Evolutionary conservation across 352 stramenopile genomes (phyloP).

Genomic region (Ophiocytium majus): DNA sequence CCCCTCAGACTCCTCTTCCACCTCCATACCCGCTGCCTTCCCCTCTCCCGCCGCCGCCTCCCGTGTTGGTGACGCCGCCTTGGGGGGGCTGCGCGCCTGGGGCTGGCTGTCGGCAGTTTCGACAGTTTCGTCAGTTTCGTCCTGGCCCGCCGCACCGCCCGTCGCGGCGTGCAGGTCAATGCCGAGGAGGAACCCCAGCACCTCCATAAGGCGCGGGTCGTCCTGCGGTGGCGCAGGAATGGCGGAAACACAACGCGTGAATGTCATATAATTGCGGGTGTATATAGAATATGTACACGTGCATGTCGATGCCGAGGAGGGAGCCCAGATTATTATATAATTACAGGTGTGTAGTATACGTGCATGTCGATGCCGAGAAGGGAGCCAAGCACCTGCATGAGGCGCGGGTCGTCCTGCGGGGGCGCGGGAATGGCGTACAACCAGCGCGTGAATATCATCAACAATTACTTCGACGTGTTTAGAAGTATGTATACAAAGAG

Average conservation of each 20-base stretch:
- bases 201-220: constrained; percentile 76
- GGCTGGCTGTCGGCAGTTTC: constrained; percentile 57
- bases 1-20: constrained; percentile 64
- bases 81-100: constrained; percentile 59
- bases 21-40: constrained; percentile 75
- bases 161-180: constrained; percentile 52
- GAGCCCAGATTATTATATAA: too few species aligned
- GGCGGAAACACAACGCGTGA: neutral
- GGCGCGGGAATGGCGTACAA: too few species aligned
- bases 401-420: constrained; percentile 63
- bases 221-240: neutral
- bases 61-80: constrained; percentile 58
- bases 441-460: too few species aligned
- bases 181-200: constrained; percentile 57
- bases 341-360: too few species aligned
- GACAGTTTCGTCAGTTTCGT: constrained; percentile 58
- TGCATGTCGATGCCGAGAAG: constrained; percentile 57
- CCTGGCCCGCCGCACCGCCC: constrained; percentile 25
- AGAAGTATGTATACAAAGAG: too few species aligned
- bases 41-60: constrained; percentile 71
- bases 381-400: constrained; percentile 70
- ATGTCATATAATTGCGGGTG: too few species aligned
- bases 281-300: too few species aligned
- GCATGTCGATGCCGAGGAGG: too few species aligned
- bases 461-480: too few species aligned